A percentile compares a stretch with the other conserved stretches of the same genome.
These are phyloP conservation scores for Datisca glomerata DNA, from an alignment of 306 rosid genomes.

Conservation along the genomic window DNA sequence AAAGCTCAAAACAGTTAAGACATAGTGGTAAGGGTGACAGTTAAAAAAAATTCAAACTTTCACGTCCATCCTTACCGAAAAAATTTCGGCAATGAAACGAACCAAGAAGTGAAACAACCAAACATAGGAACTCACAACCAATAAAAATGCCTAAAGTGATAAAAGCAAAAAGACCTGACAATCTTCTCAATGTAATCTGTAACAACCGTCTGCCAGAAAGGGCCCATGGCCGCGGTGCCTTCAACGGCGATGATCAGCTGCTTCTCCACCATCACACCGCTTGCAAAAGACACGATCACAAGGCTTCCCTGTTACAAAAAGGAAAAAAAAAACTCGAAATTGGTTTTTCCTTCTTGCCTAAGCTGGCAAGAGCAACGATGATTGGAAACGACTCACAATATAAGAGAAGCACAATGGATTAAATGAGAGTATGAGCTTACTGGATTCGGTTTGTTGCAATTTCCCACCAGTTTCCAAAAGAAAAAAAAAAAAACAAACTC, in stretches of 20 bases:
- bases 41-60: background rate
- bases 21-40: too few relatives aligned
- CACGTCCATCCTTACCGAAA: too few relatives aligned
- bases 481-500: too few relatives aligned
- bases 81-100: slow-evolving; percentile 5
- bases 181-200: slow-evolving; percentile 71
- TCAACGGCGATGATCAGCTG: slow-evolving; percentile 72
- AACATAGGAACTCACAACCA: slow-evolving; percentile 2
- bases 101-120: background rate
- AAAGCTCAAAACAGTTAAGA: too few relatives aligned
- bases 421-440: too few relatives aligned
- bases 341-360: background rate
- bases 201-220: slow-evolving; percentile 47
- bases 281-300: background rate
- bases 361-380: too few relatives aligned
- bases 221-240: slow-evolving; percentile 81
- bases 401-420: too few relatives aligned
- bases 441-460: too few relatives aligned
- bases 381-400: too few relatives aligned
- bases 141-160: background rate
- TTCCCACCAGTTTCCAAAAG: too few relatives aligned
- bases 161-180: slow-evolving; percentile 33
- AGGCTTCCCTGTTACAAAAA: background rate
- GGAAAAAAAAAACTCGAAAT: background rate
- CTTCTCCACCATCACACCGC: slow-evolving; percentile 51